A percentile compares a stretch with the other conserved stretches of the same genome.
Conservation (phyloP, 305 asterid species). For the Striga hermonthica region DNA sequence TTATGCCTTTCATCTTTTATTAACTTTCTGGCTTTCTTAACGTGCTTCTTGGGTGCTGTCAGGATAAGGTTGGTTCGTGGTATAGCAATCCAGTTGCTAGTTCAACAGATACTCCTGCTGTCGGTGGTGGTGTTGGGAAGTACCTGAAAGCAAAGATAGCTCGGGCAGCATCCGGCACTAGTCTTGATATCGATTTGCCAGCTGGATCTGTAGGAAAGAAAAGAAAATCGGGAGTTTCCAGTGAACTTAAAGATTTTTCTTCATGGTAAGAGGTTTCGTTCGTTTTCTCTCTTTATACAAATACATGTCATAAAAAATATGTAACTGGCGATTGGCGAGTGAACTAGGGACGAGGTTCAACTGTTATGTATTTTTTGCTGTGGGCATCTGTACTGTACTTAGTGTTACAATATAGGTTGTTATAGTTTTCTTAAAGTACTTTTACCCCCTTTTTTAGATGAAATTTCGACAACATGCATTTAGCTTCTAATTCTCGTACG, state of each 20-base stretch:
- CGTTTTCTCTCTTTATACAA: constrained; percentile 5
- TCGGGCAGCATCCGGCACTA: constrained; percentile 40
- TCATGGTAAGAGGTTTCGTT: constrained; percentile 53
- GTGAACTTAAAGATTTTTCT: constrained; percentile 66
- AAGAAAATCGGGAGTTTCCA: constrained; percentile 53
- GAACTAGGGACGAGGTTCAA: not conserved
- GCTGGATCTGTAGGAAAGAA: constrained; percentile 59
- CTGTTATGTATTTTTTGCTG: not conserved
- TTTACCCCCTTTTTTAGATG: not conserved
- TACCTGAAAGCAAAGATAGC: constrained; percentile 55
- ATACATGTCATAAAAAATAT: constrained; percentile 19
- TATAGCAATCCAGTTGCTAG: constrained; percentile 77
- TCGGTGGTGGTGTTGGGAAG: constrained; percentile 77
- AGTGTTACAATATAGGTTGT: not conserved
- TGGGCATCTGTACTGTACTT: constrained; percentile 7
- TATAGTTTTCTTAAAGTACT: not conserved
- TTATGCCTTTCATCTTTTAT: not conserved
- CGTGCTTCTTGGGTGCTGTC: constrained; percentile 31
- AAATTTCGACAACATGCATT: not conserved
- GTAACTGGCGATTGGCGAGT: not conserved
- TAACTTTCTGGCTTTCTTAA: constrained; percentile 5
- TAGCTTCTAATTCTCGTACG: no score
- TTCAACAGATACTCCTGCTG: constrained; percentile 46
- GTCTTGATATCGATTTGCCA: constrained; percentile 41
- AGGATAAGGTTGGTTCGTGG: constrained; percentile 97